Conservation (phyloP, 805 yeast genomes). For the Metschnikowia amazonensis region DNA sequence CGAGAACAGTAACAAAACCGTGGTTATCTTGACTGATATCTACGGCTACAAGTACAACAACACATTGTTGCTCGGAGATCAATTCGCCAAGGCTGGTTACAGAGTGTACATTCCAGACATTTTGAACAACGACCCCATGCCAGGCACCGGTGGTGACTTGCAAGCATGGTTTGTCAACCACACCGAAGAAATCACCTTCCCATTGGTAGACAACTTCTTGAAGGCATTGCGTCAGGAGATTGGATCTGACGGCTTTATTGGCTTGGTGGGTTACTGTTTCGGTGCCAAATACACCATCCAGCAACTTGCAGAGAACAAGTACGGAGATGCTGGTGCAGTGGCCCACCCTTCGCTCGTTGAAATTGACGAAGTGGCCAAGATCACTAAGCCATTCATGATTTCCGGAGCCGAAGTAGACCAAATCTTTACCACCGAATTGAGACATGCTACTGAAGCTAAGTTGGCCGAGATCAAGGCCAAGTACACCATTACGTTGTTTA, state of each 20-base stretch:
- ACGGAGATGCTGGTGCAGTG: constrained; percentile 59
- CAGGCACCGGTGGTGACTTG: constrained; percentile 13
- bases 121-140: constrained; percentile 46
- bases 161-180: constrained; percentile 55
- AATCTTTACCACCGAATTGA: constrained; percentile 59
- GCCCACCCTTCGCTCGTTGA: constrained; percentile 82
- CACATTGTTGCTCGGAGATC: constrained; percentile 58
- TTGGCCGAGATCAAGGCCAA: constrained; percentile 46
- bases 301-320: constrained; percentile 41
- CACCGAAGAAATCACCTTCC: constrained; percentile 42
- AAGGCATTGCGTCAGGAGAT: constrained; percentile 38
- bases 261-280: constrained; percentile 73
- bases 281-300: constrained; percentile 73
- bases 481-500: constrained; percentile 59
- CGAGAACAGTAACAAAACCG: constrained; percentile 34
- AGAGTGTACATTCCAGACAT: constrained; percentile 76
- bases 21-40: constrained; percentile 68
- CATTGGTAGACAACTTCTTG: constrained; percentile 49
- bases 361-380: constrained; percentile 57
- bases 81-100: constrained; percentile 58
- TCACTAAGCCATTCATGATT: constrained; percentile 63
- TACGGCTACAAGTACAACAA: constrained; percentile 61
- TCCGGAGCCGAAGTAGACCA: constrained; percentile 72
- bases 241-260: constrained; percentile 44
- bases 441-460: constrained; percentile 57